Evolutionary conservation across 306 rosid species (phyloP), one percentile per base, ranked within the genome.

Genomic region (Prunus kanzakura): DNA sequence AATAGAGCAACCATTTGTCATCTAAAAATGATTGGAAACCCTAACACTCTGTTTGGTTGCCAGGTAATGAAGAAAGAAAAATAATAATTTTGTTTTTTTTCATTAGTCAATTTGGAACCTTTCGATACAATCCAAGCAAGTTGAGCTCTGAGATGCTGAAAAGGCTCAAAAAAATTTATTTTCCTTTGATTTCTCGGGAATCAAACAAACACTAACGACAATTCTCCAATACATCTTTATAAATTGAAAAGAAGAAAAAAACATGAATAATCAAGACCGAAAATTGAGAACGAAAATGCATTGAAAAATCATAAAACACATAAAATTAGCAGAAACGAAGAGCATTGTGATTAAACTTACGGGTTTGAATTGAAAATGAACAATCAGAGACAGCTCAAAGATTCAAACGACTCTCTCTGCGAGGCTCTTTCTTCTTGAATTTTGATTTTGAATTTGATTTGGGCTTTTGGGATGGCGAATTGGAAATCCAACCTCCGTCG

Each of bases 331-430:
- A 3, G 68, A 47, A 43, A 32, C 2, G 1, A 67, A 56, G 10
- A 5, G 6, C 52, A 38, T 19, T 27, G 6, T 9, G 60, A 46
- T 11, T 22, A 10, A 56, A 45, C 67, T 19, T 54, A 65, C 65
- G 29, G 16, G 47, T 22, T 73, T 63, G 30, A 18, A 58, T 66
- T 38, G 56, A 32, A 67, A 29, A 20, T 4, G 71, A 78, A 57
- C 65, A 81, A 82, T 77, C 82, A 56, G 66, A 56, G 66, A 78
- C 30, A 88, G 80, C 79, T 70, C 67, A 79, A 81, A 45, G 75
- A 81, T 56, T 50, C 58, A 60, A 76, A 49, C 55, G 49, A 23
- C 74, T 64, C 67, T 79, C 74, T 63, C 38, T 60, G 2, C 12
- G 76, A 19, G 29, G 29, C 47, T 23, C 41, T 8, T 58, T 58